Evolutionary conservation across 208 protist genomes (phyloP).

Genomic region (Willaertia magna): DNA sequence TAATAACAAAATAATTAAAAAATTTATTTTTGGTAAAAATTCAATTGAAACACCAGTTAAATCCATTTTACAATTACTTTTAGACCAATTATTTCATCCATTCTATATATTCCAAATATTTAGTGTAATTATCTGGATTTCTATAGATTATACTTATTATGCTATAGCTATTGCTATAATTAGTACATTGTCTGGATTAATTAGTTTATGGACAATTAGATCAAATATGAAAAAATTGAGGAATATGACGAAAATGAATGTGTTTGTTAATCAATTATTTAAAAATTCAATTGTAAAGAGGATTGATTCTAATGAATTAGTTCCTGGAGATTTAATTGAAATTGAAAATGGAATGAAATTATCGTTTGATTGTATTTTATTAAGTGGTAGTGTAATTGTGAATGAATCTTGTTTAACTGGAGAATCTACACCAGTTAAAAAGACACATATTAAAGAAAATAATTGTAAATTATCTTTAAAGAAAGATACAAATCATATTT

Average conservation of each 20-base stretch:
- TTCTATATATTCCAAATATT: constrained; percentile 21
- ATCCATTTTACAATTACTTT: background rate
- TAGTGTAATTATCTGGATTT: background rate
- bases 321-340: constrained; percentile 15
- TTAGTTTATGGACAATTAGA: background rate
- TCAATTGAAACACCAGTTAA: constrained; percentile 2
- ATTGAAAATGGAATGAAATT: constrained; percentile 5
- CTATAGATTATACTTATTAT: constrained; percentile 1
- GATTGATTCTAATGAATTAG: background rate
- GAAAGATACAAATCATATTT: background rate
- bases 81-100: constrained; percentile 15
- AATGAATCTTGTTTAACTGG: constrained; percentile 46
- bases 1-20: too few species aligned
- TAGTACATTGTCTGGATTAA: background rate
- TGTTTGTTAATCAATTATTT: background rate
- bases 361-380: constrained; percentile 39
- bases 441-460: constrained; percentile 19
- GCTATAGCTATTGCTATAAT: background rate
- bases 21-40: constrained; percentile 11
- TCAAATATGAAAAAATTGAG: constrained; percentile 2
- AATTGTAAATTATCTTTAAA: background rate
- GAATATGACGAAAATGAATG: background rate
- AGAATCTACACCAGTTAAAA: constrained; percentile 36
- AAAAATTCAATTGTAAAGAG: background rate
- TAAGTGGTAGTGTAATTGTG: constrained; percentile 30